Evolutionary conservation across 179 eudicot genomes (phyloP), one percentile per base, ranked within the genome.

Genomic region (Beta corolliflora): DNA sequence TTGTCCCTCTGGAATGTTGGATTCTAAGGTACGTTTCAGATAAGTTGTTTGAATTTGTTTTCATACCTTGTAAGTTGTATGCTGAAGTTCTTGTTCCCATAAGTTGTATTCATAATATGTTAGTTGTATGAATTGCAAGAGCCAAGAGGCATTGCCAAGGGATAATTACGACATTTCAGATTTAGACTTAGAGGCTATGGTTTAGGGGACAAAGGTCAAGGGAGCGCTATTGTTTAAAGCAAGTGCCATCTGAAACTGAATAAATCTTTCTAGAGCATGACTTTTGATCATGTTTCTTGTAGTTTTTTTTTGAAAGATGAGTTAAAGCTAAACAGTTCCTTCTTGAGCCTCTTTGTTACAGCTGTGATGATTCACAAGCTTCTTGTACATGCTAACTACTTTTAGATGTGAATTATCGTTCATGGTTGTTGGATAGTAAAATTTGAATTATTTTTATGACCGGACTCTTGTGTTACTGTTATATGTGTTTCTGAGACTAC

Each of bases 221-320:
- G 23, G 41, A 76, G 10, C 61, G 41, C 55, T 60, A 19, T 59
- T 76, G 79, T 61, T 55, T 76, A 36, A 21, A 64, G 68, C 36
- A 11, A 61, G 56, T 36, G 41, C 1, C 41, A n/a, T 60, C n/a
- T 76, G 69, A 52, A 25, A 45, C 56, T 45, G n/a, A 61, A 36
- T 15, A n/a, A n/a, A 61, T 45, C 52, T 75, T 18, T 59, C 48
- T 75, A 19, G 41, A 64, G 68, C 68, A 25, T 64, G 68, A 25
- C 10, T 64, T 23, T 64, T 36, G 5, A n/a, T 64, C 25, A 23
- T 64, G 4, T 2, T 64, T 10, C 41, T 64, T 64, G 69, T 64
- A 29, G n/a, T 36, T 36, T 7, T n/a, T n/a, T 25, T 25, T 25
- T 14, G 4, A 58, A n/a, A 7, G 25, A 59, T 19, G 64, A n/a